Base-by-base conservation (phyloP, 2,329 filamentous ascomycete species). In the Phaeosphaeria sp. region DNA sequence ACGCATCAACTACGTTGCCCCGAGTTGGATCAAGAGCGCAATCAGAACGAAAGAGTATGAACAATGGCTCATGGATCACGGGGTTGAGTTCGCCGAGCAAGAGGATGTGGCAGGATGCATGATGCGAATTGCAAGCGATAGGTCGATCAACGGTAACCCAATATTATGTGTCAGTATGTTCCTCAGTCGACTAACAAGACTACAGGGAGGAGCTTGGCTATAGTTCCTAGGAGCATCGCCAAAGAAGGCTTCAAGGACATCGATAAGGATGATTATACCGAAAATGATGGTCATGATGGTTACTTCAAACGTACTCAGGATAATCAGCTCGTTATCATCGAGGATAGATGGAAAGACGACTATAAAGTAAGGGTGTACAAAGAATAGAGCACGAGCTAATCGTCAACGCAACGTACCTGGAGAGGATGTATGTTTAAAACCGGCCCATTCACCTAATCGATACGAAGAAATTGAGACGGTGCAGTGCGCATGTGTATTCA, bases 171-270 rank as follows among this genome's bases (percentile, higher is more conserved):
- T 33, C 25, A 23, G 17, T 21, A 15, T 46, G 10, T 27, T 50
- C 20, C 1, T 7, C 18, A 13, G 17, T 39, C 9, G 15, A 42
- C 39, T 51, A 23, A 51, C 39, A 39, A 13, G 5, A 7, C n/a
- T 10, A 23, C 22, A 74, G 76, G 78, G 2, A 76, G 72, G 15
- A 79, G 78, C 17, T 63, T 81, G 23, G 79, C 79, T 75, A 80
- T 80, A 25, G 74, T 71, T 6, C 78, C 78, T 7, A 66, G 73
- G 22, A 73, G 73, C 0, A 55, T 74, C n/a, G 72, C 74, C 2
- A 77, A 78, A 42, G 73, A 79, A 60, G 78, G 79, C 0, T 81
- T 74, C 59, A 76, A 72, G 65, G 79, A 80, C 57, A 67, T 77
- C 9, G 73, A 77, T 46, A 69, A 75, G 60, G 78, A 80, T 51